Percentiles rank a stretch among this genome's conserved stretches.
Evolutionary conservation across 2,329 filamentous ascomycete species (phyloP).

Genomic region (Lachnellula arida): DNA sequence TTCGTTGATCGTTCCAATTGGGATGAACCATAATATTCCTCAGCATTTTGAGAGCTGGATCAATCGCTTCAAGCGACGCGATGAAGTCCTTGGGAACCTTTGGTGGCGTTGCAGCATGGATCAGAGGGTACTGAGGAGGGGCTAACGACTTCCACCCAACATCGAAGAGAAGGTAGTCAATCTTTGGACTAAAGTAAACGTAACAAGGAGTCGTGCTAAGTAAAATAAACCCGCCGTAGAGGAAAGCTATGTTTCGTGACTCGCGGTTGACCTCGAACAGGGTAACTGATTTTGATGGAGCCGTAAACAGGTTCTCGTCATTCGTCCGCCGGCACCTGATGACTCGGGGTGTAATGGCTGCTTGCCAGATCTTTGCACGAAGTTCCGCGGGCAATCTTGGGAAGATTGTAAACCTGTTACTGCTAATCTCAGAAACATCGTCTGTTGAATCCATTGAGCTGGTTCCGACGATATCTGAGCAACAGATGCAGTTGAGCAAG

Average conservation of each 20-base stretch:
- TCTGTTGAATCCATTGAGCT: background rate
- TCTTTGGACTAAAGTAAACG: slow-evolving; percentile 6
- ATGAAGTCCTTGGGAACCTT: slow-evolving; percentile 10
- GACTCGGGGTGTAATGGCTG: slow-evolving; percentile 7
- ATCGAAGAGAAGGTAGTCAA: slow-evolving; percentile 20
- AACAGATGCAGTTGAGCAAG: too few relatives aligned
- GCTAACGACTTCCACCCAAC: slow-evolving; percentile 13
- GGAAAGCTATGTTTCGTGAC: slow-evolving; percentile 3
- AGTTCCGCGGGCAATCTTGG: slow-evolving; percentile 4
- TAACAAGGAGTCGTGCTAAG: background rate
- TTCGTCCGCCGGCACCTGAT: slow-evolving; percentile 5
- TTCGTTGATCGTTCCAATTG: slow-evolving; percentile 16
- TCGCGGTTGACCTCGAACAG: slow-evolving; percentile 2
- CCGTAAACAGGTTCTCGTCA: background rate
- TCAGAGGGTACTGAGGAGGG: too few relatives aligned
- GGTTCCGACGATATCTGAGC: too few relatives aligned
- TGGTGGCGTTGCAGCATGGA: background rate
- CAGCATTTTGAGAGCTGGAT: slow-evolving; percentile 6
- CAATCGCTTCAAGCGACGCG: slow-evolving; percentile 6
- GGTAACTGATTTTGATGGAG: background rate
- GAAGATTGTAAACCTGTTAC: background rate
- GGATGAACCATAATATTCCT: slow-evolving; percentile 24
- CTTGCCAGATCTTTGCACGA: slow-evolving; percentile 12
- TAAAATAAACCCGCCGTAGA: slow-evolving; percentile 4
- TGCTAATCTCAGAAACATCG: background rate